These are phyloP conservation scores for Tuber melanosporum DNA, from an alignment of 495 filamentous ascomycete species.

Conservation along the genomic window DNA sequence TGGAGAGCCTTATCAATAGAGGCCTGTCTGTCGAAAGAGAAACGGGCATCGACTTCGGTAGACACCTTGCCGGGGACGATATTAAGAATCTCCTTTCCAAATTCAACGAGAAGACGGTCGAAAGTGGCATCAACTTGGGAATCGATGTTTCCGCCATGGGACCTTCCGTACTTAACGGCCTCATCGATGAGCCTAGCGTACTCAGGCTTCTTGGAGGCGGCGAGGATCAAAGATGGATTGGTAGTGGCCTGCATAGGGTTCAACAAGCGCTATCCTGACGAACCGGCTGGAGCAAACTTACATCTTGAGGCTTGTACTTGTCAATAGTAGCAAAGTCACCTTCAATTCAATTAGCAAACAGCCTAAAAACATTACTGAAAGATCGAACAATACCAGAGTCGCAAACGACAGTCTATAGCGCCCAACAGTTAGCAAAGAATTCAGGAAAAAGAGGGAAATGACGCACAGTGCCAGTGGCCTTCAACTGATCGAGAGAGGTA, in stretches of 20 bases:
- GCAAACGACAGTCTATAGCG: conserved; percentile 74
- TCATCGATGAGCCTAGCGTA: conserved; percentile 88
- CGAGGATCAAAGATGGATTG: conserved; percentile 96
- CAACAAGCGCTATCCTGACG: conserved; percentile 4
- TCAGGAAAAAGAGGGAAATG: conserved; percentile 28
- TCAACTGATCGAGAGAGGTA: conserved; percentile 81
- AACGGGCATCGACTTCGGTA: conserved; percentile 93
- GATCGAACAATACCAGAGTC: conserved; percentile 66
- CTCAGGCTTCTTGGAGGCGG: conserved; percentile 94
- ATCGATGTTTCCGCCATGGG: conserved; percentile 57
- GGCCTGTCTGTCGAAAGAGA: conserved; percentile 89
- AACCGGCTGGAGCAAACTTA: conserved; percentile 9
- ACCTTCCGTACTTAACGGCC: conserved; percentile 79
- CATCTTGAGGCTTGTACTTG: conserved; percentile 99
- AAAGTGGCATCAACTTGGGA: conserved; percentile 74
- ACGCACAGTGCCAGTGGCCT: conserved; percentile 90
- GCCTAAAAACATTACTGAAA: conserved; percentile 8
- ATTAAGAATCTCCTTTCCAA: conserved; percentile 93
- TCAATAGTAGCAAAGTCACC: conserved; percentile 86
- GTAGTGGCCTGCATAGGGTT: conserved; percentile 49
- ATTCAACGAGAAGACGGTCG: conserved; percentile 92
- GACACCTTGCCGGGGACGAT: conserved; percentile 98
- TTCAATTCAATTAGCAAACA: conserved; percentile 18
- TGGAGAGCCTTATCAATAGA: conserved; percentile 94
- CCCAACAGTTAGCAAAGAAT: conserved; percentile 40